These are phyloP conservation scores for Geranomyces variabilis DNA, from an alignment of 192 early-diverging fungal species.

Conservation along the genomic window DNA sequence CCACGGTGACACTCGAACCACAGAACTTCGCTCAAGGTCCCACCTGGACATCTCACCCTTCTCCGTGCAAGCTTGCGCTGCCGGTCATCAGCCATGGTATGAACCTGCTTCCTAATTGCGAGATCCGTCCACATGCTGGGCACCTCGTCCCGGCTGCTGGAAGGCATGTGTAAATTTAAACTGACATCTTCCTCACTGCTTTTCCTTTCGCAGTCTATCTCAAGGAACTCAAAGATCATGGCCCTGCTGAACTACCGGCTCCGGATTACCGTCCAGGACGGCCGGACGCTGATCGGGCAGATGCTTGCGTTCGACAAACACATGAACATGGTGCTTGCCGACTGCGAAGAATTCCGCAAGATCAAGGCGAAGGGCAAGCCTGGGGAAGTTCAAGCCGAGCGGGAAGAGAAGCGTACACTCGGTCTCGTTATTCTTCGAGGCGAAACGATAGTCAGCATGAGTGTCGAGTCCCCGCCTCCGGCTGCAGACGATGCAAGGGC, in stretches of 20 bases:
- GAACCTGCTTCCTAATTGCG: no score
- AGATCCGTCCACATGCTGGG: no score
- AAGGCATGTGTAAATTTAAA: no score
- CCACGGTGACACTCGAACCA: no score
- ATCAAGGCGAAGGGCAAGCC: constrained; percentile 74
- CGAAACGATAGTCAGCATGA: constrained; percentile 88
- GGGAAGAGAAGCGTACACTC: constrained; percentile 88
- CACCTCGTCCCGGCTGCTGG: no score
- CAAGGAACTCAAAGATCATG: constrained; percentile 79
- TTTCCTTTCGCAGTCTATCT: constrained; percentile 15
- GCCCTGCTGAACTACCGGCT: constrained; percentile 93
- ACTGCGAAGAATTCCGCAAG: constrained; percentile 96
- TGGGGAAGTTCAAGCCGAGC: constrained; percentile 49
- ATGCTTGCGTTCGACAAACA: constrained; percentile 99
- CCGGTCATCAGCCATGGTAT: no score
- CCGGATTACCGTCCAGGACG: constrained; percentile 88
- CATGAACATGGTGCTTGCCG: constrained; percentile 98
- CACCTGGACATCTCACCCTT: no score
- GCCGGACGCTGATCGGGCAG: constrained; percentile 90
- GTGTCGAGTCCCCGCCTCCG: constrained; percentile 89
- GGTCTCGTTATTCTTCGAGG: constrained; percentile 94
- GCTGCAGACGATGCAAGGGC: constrained; percentile 47
- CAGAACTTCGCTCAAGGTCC: no score
- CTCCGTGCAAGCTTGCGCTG: no score
- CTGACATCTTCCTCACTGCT: constrained; percentile 11